Evolutionary conservation across 192 early-diverging fungal species (phyloP), one percentile per base, ranked within the genome.

Genomic region (Mortierella hygrophila): DNA sequence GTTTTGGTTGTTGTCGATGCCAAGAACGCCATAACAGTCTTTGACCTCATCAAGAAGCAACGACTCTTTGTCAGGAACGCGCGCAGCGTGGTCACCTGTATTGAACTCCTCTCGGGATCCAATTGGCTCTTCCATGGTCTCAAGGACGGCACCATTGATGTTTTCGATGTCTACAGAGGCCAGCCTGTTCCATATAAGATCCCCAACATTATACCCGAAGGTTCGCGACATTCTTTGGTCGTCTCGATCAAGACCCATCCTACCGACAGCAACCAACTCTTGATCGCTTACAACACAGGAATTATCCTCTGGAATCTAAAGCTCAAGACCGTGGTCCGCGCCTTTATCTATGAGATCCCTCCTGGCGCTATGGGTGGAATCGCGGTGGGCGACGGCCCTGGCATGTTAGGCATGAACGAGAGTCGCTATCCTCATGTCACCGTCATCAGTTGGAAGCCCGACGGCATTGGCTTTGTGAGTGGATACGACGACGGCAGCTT

Each of bases 91-190:
- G 89, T 92, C 68, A 92, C 91, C 9, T 88, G 89, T 29, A 78
- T 85, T n/a, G 88, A 88, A 44, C 81, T 88, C 26, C 87, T 89
- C 70, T 37, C 79, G 2, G 91, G 91, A 49, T 79, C 90, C 70
- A 90, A 92, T 46, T 92, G 91, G 91, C 71, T 92, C 4, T 90
- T 89, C 76, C 82, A 90, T 42, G 91, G 91, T 9, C 82, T 90
- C 15, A 88, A 81, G 32, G 90, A 92, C 74, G 91, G 91, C 2
- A 83, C 76, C 70, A 76, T 90, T n/a, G 88, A 89, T 63, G 89
- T 90, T 0, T 89, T 92, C 78, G 91, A 92, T 76, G 76, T 90
- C 20, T 81, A 81, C 16, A 74, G 76, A 26, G 89, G 89, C 52
- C 80, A 80, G 32, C 40, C 89, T 15, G 78, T 89, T 20, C 60